Percentiles rank a stretch among this genome's conserved stretches.
phyloP scores from a whole-genome alignment of 176 grass and related monocot species.

The Oryza brachyantha region DNA sequence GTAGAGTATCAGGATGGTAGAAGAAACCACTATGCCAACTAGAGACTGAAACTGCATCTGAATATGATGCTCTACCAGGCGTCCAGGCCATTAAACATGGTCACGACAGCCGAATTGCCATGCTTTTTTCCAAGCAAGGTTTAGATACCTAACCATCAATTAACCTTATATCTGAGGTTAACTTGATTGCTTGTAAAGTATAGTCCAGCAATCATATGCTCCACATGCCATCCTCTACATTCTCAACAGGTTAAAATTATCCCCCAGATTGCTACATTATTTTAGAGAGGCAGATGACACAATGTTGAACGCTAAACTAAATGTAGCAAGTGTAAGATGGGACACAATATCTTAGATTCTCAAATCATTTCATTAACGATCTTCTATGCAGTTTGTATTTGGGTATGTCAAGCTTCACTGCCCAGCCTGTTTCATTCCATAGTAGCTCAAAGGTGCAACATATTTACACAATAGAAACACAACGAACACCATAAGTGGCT shows the following conservation, averaged over 20 bases:
- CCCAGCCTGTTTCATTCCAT: not conserved
- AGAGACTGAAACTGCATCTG: not conserved
- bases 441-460: not conserved
- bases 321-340: not conserved
- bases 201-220: not conserved
- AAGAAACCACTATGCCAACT: not conserved
- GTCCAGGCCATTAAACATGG: not conserved
- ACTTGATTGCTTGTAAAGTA: not conserved
- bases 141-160: conserved; percentile 10
- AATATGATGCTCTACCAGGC: conserved; percentile 3
- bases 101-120: not conserved
- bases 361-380: not conserved
- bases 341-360: not conserved
- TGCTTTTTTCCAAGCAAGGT: not conserved
- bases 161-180: not conserved
- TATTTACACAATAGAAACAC: not conserved
- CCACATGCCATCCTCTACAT: not conserved
- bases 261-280: not conserved
- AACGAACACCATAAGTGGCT: not conserved
- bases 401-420: not conserved
- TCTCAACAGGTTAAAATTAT: not conserved
- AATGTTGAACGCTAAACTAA: not conserved
- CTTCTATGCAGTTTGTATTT: not conserved
- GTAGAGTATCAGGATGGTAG: not conserved
- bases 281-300: not conserved